Conservation (phyloP, 23 red algal genomes). For the Cyanidiococcus yangmingshanensis region DNA sequence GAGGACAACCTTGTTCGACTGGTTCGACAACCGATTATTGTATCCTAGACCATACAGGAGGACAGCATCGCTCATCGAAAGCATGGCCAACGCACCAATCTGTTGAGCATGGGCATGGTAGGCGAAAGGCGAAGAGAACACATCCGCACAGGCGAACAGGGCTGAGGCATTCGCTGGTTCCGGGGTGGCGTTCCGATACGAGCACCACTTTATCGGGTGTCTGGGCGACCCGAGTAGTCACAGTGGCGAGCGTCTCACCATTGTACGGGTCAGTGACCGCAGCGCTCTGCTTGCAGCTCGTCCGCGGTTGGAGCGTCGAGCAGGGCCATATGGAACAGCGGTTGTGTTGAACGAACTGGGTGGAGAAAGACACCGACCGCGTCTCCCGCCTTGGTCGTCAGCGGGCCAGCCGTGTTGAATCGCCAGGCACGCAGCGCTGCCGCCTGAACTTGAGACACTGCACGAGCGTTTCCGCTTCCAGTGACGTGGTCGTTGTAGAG, state of each 20-base stretch:
- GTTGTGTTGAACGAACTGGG: slow-evolving; percentile 5
- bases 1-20: not conserved
- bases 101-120: slow-evolving; percentile 16
- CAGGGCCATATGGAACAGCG: slow-evolving; percentile 14
- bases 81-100: not conserved
- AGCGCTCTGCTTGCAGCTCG: not conserved
- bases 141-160: not conserved
- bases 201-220: slow-evolving; percentile 1
- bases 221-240: not conserved
- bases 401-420: not conserved
- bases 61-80: slow-evolving; percentile 10
- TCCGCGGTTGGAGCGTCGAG: not conserved
- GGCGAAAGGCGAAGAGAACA: slow-evolving; percentile 3
- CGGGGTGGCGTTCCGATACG: too few relatives aligned
- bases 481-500: slow-evolving; percentile 14
- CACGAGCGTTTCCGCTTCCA: not conserved
- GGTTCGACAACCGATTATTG: slow-evolving; percentile 3
- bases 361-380: slow-evolving; percentile 10
- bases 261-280: not conserved
- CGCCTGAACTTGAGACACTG: not conserved
- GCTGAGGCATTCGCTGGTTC: too few relatives aligned
- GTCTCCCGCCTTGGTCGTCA: not conserved
- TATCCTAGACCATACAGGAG: slow-evolving; percentile 9
- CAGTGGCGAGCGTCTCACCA: not conserved
- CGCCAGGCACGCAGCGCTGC: slow-evolving; percentile 3